Base-by-base conservation (phyloP, 495 filamentous ascomycete species). In the Darksidea phi region DNA sequence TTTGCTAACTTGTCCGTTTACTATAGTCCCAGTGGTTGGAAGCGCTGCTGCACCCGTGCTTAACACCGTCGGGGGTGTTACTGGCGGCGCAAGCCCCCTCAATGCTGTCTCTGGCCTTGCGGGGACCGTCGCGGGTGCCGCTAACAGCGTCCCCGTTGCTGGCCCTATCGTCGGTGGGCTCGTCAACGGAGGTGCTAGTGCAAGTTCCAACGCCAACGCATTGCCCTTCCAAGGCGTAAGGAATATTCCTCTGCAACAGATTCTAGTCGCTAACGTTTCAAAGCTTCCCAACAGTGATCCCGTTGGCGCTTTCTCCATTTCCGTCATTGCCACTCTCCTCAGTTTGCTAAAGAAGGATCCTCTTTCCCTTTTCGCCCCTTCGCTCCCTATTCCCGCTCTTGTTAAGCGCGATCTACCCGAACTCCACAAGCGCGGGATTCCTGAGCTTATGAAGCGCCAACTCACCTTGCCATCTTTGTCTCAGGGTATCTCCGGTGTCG, bases 291-390 rank as follows among this genome's bases (percentile, higher is more conserved):
- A 36, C 21, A 63, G 11, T 21, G 57, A 60, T 18, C 56, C 50
- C 1, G 1, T 63, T 36, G 50, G 45, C 10, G 26, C 43, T 0
- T 36, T 66, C 56, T 37, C 50, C n/a, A 47, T 60, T 17, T 26
- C 50, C 32, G 48, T 61, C 32, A 51, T 66, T 36, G 56, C 57
- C 15, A 52, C 38, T 25, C 56, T 66, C 12, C 57, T 66, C 43
- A 37, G 42, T 18, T 45, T 66, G 23, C 52, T 66, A 49, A 66
- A 59, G 51, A 51, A 59, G 20, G 57, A 66, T 20, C 64, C 57
- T 2, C 20, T 51, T 6, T 54, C 57, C 26, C 64, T 67, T 24
- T 52, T 59, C 46, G 47, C 53, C n/a, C 47, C 59, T 13, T 52
- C 48, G 1, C 57, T 60, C 10, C 64, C 64, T 5, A 54, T 67